Evolutionary conservation across 768 basidiomycete genomes (phyloP).

Genomic region (Xerocomellus intermedius): DNA sequence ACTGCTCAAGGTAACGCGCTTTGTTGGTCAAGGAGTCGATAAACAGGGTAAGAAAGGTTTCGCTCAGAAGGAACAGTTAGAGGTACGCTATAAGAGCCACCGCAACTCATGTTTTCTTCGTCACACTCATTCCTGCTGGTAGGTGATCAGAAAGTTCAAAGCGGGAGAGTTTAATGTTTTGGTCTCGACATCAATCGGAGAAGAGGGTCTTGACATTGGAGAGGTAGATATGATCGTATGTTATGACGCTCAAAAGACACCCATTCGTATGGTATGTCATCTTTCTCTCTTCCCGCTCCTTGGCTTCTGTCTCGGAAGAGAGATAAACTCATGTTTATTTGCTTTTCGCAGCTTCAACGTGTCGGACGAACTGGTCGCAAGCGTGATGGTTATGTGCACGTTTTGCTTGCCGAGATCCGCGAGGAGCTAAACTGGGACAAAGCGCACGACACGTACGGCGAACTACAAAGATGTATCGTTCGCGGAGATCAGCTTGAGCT

Average conservation of each 20-base stretch:
- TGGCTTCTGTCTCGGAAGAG: neutral
- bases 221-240: slow-evolving; percentile 95
- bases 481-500: slow-evolving; percentile 86
- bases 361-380: slow-evolving; percentile 95
- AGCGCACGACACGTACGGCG: slow-evolving; percentile 80
- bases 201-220: slow-evolving; percentile 98
- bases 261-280: slow-evolving; percentile 85
- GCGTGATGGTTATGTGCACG: slow-evolving; percentile 84
- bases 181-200: slow-evolving; percentile 95
- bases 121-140: slow-evolving; percentile 6
- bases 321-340: slow-evolving; percentile 2
- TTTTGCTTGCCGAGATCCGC: slow-evolving; percentile 84
- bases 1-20: slow-evolving; percentile 76
- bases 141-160: slow-evolving; percentile 90
- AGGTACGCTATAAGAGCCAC: slow-evolving; percentile 46
- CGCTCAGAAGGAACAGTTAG: slow-evolving; percentile 87
- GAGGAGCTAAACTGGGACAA: slow-evolving; percentile 91
- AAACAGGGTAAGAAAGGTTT: slow-evolving; percentile 86
- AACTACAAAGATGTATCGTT: slow-evolving; percentile 85
- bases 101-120: slow-evolving; percentile 3
- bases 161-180: slow-evolving; percentile 84
- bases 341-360: slow-evolving; percentile 74
- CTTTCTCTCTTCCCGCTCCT: neutral
- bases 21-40: slow-evolving; percentile 88
- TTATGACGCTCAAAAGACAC: slow-evolving; percentile 95